Base-by-base conservation (phyloP, 1,284 basidiomycete genomes). In the Microbotryum silenes-acaulis region DNA sequence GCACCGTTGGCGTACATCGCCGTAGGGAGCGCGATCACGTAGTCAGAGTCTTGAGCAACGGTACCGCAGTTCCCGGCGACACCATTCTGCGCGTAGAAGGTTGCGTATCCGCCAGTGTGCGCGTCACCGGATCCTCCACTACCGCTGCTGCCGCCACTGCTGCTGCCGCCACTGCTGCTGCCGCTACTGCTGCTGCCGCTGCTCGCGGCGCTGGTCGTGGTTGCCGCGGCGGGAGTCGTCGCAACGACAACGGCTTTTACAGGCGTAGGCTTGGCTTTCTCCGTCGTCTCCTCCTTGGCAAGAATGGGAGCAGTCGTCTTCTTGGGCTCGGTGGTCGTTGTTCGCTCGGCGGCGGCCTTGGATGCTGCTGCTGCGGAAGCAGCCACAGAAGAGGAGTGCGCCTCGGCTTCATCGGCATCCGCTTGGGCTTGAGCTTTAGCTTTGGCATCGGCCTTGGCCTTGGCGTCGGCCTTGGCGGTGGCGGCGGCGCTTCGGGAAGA, bases 1-100 rank as follows among this genome's bases (percentile, higher is more conserved):
- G 75, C 48, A 12, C 85, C 86, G 27, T 68, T 67, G 25, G 67
- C 74, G 61, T 66, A 64, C 29, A 54, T 60, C 47, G 9, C 20
- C 33, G 23, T 44, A 18, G 42, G 18, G 18, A 57, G 45, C 16
- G 56, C 56, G 45, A 57, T 57, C 33, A 33, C 48, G 21, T 50
- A 37, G 27, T n/a, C 48, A 20, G 46, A 25, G n/a, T 57, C 56
- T 10, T 16, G 5, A 31, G 42, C 20, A 21, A 57, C 56, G 12
- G 21, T 50, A 9, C 56, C 56, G 33, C 56, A 57, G 33, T 46
- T 31, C 2, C 56, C 56, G 20, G 56, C 56, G 33, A 57, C 56
- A 10, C 56, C 56, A 42, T 57, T 57, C 23, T 57, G 56, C 25
- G 20, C 0, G 49, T 42, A 57, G 56, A 50, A 57, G 8, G 56